These are phyloP conservation scores for Brassica incana DNA, from an alignment of 345 rosid species.

Conservation along the genomic window DNA sequence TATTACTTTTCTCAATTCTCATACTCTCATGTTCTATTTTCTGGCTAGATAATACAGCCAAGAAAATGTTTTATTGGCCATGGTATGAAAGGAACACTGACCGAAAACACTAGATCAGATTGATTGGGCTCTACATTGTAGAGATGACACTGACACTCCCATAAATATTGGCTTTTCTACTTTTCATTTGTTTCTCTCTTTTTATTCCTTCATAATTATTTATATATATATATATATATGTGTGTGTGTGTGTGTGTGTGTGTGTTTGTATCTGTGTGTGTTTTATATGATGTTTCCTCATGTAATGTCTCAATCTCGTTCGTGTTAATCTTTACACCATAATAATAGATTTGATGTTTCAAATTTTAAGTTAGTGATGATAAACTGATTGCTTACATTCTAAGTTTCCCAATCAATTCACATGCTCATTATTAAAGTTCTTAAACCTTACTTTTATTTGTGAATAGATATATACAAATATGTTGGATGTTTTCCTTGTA, in stretches of 20 bases:
- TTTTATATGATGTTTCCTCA: slow-evolving; percentile 9
- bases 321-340: slow-evolving; percentile 36
- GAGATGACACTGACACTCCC: slow-evolving; percentile 38
- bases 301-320: slow-evolving; percentile 34
- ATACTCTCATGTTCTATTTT: slow-evolving; percentile 2
- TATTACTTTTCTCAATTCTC: neutral
- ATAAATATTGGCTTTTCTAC: slow-evolving; percentile 41
- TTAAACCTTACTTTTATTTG: neutral
- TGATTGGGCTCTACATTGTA: slow-evolving; percentile 43
- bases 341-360: slow-evolving; percentile 36
- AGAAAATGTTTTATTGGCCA: slow-evolving; percentile 4
- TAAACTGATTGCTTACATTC: slow-evolving; percentile 22
- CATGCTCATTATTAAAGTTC: slow-evolving; percentile 9
- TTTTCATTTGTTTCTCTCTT: neutral
- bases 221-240: neutral
- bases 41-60: slow-evolving; percentile 14
- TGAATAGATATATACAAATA: neutral
- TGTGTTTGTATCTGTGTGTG: neutral
- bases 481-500: neutral
- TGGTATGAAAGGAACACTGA: slow-evolving; percentile 21
- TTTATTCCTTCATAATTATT: neutral
- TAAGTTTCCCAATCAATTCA: slow-evolving; percentile 28
- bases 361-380: slow-evolving; percentile 21
- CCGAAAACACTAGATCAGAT: slow-evolving; percentile 30
- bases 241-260: neutral